Evolutionary conservation across 495 filamentous ascomycete species (phyloP).

Genomic region (Tuber umbilicatum): DNA sequence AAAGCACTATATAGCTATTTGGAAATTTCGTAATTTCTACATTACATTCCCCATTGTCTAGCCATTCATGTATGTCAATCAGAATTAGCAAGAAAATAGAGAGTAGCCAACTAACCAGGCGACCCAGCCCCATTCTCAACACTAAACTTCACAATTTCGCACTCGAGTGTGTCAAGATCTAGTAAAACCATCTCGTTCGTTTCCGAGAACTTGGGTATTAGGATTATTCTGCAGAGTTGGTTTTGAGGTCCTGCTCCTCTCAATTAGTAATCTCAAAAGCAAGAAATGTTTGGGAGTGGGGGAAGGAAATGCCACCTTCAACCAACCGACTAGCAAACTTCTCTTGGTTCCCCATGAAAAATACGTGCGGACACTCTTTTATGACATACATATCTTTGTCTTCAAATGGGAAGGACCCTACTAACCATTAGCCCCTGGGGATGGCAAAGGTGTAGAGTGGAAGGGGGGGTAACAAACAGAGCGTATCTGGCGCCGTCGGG

Average conservation of each 20-base stretch:
- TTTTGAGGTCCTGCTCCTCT: conserved; percentile 45
- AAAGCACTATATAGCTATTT: background rate
- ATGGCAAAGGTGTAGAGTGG: background rate
- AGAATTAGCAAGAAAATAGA: background rate
- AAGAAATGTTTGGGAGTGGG: background rate
- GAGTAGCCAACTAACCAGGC: background rate
- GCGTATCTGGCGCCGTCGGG: conserved; percentile 93
- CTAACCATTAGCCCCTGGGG: conserved; percentile 3
- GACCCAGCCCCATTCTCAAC: conserved; percentile 43
- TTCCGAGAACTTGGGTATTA: conserved; percentile 72
- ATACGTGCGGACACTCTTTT: conserved; percentile 78
- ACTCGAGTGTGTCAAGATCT: conserved; percentile 75
- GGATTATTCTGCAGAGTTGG: conserved; percentile 65
- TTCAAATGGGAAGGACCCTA: conserved; percentile 94
- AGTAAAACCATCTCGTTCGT: conserved; percentile 79
- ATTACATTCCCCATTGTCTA: background rate
- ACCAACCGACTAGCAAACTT: conserved; percentile 71
- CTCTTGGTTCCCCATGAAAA: conserved; percentile 82
- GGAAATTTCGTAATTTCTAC: background rate
- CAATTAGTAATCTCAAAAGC: background rate
- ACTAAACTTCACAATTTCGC: conserved; percentile 62
- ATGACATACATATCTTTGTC: conserved; percentile 81
- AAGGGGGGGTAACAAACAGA: conserved; percentile 61
- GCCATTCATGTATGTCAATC: background rate
- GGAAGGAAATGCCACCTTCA: conserved; percentile 44